These are phyloP conservation scores for Diplocarpon rosae DNA, from an alignment of 2,329 filamentous ascomycete genomes.

Conservation along the genomic window DNA sequence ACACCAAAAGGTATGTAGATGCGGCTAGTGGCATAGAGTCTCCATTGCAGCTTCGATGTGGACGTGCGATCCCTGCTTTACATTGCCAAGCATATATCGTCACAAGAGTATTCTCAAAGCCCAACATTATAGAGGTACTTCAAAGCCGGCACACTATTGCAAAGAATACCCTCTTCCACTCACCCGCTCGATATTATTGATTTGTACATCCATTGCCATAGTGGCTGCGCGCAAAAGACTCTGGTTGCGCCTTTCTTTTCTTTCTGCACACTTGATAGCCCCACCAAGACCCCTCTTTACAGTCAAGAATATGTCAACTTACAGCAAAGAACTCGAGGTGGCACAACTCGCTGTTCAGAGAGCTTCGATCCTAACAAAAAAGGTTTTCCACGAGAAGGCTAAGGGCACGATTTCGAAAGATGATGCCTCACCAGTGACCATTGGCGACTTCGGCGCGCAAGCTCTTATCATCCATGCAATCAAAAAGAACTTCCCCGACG, in stretches of 20 bases:
- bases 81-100: background rate
- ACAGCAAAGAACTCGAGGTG: conserved; percentile 68
- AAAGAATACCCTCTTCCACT: conserved; percentile 1
- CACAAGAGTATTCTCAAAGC: background rate
- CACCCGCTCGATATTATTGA: conserved; percentile 15
- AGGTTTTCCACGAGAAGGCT: conserved; percentile 75
- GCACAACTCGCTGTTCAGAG: conserved; percentile 85
- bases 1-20: too few relatives aligned
- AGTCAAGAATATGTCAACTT: conserved; percentile 33
- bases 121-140: background rate
- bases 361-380: conserved; percentile 63
- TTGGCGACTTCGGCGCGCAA: conserved; percentile 96
- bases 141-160: conserved; percentile 1
- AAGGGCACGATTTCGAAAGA: conserved; percentile 92
- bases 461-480: conserved; percentile 90
- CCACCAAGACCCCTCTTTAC: conserved; percentile 10
- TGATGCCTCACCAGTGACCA: conserved; percentile 93
- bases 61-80: conserved; percentile 11
- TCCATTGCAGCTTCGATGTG: background rate
- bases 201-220: conserved; percentile 20
- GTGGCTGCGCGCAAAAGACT: conserved; percentile 24
- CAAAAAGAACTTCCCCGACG: conserved; percentile 76
- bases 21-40: too few relatives aligned
- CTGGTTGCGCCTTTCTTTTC: conserved; percentile 22
- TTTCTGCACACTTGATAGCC: conserved; percentile 23